Base-by-base conservation (phyloP, 2,329 filamentous ascomycete genomes). In the Oidium heveae region DNA sequence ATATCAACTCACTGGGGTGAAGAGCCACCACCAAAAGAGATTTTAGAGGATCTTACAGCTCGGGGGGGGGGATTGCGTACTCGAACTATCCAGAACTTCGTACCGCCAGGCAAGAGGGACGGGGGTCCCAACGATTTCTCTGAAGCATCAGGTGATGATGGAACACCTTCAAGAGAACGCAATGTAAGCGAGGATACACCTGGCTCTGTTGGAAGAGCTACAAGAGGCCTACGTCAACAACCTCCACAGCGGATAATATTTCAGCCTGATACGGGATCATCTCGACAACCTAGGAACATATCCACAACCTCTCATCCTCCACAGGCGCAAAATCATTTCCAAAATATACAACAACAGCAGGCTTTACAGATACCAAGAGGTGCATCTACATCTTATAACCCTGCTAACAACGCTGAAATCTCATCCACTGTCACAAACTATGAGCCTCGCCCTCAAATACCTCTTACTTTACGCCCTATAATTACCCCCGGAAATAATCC, bases 21-120 rank as follows among this genome's bases (percentile, higher is more conserved):
- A 66, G 84, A 87, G 58, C 87, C 87, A 0, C 87, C 87, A 16
- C 86, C 86, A 6, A 86, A 84, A 61, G 85, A 93, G 62, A 93
- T 94, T 51, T 72, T 94, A 36, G 87, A 94, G 67, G 80, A 87
- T 56, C 62, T 64, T 37, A 70, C 86, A 8, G 87, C 86, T 8
- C 91, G 88, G 66, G 85, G 86, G 52, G 85, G 84, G 18, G 76
- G 80, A 37, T 72, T 94, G n/a, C 71, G 91, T 62, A 82, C 75
- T 12, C 77, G 87, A 53, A 93, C 85, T 0, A 64, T 84, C 18
- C 85, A 89, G 61, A 91, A 86, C 67, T 93, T 78, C 66, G 69
- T 69, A 72, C 67, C 61, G 71, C 62, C 66, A 69, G 54, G 68
- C 66, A 59, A 69, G 66, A 59, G 57, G 57, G 63, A 64, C 41